Evolutionary conservation across 768 basidiomycete species (phyloP).

Genomic region (Hemileccinum impolitum): DNA sequence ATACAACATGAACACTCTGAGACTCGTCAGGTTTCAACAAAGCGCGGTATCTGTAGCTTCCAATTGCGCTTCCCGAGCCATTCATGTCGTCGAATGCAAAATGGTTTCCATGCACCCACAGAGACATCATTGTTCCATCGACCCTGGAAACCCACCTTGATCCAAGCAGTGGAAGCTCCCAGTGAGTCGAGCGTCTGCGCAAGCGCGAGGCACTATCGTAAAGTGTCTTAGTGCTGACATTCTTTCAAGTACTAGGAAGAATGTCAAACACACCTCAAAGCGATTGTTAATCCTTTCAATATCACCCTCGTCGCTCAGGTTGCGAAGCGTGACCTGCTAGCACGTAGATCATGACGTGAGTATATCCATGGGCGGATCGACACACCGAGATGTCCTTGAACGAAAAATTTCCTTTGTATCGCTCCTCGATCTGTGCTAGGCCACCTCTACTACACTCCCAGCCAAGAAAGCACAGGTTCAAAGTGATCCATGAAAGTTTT

Average conservation of each 20-base stretch:
- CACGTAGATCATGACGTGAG: conserved; percentile 7
- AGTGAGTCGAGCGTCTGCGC: conserved; percentile 70
- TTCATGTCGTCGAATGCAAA: conserved; percentile 50
- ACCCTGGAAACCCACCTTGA: conserved; percentile 46
- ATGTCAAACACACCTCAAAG: conserved; percentile 57
- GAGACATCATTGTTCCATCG: not conserved
- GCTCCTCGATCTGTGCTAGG: conserved; percentile 51
- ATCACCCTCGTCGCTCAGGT: conserved; percentile 68
- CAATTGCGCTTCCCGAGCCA: conserved; percentile 42
- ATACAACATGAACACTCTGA: not conserved
- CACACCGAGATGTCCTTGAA: conserved; percentile 52
- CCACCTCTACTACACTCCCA: not conserved
- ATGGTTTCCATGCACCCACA: not conserved
- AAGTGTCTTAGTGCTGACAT: conserved; percentile 58
- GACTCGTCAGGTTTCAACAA: not conserved
- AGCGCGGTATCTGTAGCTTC: not conserved
- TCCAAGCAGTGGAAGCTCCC: conserved; percentile 54
- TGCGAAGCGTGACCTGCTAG: conserved; percentile 35
- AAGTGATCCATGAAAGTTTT: conserved; percentile 64
- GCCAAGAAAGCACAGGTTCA: conserved; percentile 39
- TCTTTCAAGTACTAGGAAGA: not conserved
- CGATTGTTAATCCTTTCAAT: conserved; percentile 58
- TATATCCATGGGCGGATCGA: not conserved
- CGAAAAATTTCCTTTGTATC: conserved; percentile 68
- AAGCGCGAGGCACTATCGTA: conserved; percentile 62